Evolutionary conservation across 352 stramenopile species (phyloP), one percentile per base, ranked within the genome.

Genomic region (Achlya hypogyna): DNA sequence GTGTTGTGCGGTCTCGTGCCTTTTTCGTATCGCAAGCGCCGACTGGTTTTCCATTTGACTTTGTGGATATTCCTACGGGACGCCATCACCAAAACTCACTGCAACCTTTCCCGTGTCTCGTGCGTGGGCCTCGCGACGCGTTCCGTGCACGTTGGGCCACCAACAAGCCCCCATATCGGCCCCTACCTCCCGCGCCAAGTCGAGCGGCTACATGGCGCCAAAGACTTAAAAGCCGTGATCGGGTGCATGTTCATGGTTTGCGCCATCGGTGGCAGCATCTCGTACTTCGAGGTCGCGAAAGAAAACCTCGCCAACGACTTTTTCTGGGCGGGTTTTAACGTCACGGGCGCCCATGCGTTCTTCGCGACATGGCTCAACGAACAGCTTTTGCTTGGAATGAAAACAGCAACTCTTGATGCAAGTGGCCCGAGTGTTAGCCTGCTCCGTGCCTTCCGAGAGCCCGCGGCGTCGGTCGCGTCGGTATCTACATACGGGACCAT

Each of bases 221-320:
- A 42, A 42, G 6, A 42, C 14, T 6, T 42, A 14, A 42, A 42
- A 25, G 23, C 27, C 6, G 34, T 14, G 34, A 6, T 53, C 47
- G 51, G 51, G 5, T 10, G 29, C 29, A 5, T 5, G 5, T 60
- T 20, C 27, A 25, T 42, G 8, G 51, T 42, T 6, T 27, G 23
- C 6, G 12, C 51, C 8, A 42, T 38, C 27, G n/a, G 14, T 5
- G 28, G 27, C 29, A 42, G 25, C 27, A 29, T 60, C 22, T 60
- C 51, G 51, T 60, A 60, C 51, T 42, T 60, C 8, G 6, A 29
- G 43, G 51, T 60, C 22, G 12, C 51, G 8, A 14, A 60, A 23
- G 25, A 27, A 20, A 60, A 60, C 25, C 25, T 60, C 14, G 25
- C 51, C 51, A 60, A 60, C 51, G 51, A 60, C 29, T n/a, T 42